Evolutionary conservation across 495 filamentous ascomycete genomes (phyloP).

Genomic region (Annulohypoxylon maeteangense): DNA sequence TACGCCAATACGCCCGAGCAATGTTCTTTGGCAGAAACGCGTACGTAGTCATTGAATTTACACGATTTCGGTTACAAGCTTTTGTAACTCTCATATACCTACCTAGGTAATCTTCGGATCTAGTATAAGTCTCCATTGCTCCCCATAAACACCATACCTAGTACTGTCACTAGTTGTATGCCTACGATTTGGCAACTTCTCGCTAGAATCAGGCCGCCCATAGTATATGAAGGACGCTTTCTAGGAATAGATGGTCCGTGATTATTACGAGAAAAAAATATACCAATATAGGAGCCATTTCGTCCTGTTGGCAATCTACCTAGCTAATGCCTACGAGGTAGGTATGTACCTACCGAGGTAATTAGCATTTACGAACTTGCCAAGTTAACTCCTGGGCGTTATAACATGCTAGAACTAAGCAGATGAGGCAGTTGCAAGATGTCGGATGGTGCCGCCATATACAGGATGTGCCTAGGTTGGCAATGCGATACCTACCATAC

Average conservation of each 20-base stretch:
- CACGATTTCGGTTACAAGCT: not conserved
- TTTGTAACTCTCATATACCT: not conserved
- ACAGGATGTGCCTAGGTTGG: not conserved
- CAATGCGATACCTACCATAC: not conserved
- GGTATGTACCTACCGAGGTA: not conserved
- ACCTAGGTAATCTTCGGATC: not conserved
- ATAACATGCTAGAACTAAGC: conserved; percentile 11
- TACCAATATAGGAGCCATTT: not conserved
- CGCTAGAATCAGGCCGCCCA: not conserved
- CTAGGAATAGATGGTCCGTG: not conserved
- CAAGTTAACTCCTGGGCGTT: not conserved
- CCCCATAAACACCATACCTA: not conserved
- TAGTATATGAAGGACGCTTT: not conserved
- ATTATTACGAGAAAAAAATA: not conserved
- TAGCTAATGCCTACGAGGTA: not conserved
- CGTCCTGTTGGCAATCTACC: not conserved
- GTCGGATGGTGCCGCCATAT: not conserved
- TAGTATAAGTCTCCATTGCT: not conserved
- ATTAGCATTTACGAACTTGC: conserved; percentile 25
- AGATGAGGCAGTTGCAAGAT: conserved; percentile 19
- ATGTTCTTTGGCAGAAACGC: not conserved
- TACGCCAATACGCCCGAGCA: not conserved
- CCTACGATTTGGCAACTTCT: not conserved
- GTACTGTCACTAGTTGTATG: not conserved
- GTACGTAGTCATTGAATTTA: not conserved